Evolutionary conservation across 805 yeast genomes (phyloP).

Genomic region (Candida tibetensis): DNA sequence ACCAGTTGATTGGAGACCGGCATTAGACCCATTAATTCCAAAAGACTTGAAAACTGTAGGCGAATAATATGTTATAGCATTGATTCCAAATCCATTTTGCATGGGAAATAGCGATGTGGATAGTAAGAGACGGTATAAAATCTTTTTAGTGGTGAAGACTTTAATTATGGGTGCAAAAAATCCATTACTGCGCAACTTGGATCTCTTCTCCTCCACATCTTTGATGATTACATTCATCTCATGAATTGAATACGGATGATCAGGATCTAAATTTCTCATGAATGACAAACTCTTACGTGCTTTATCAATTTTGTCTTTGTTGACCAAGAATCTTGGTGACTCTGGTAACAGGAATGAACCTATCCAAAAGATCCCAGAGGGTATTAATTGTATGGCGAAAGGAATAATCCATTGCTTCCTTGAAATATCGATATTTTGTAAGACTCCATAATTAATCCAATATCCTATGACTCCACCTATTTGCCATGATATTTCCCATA

Average conservation of each 20-base stretch:
- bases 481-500: slow-evolving; percentile 51
- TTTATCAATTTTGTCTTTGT: slow-evolving; percentile 30
- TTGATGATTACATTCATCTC: slow-evolving; percentile 31
- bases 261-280: slow-evolving; percentile 36
- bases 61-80: slow-evolving; percentile 53
- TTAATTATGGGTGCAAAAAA: slow-evolving; percentile 39
- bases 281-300: slow-evolving; percentile 35
- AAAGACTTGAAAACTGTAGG: slow-evolving; percentile 49
- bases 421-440: slow-evolving; percentile 29
- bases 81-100: slow-evolving; percentile 49
- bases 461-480: slow-evolving; percentile 47
- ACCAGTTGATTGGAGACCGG: slow-evolving; percentile 51
- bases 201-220: slow-evolving; percentile 23
- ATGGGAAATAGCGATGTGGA: slow-evolving; percentile 39
- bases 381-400: slow-evolving; percentile 46
- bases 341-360: slow-evolving; percentile 42
- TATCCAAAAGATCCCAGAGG: slow-evolving; percentile 40
- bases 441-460: slow-evolving; percentile 50
- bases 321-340: slow-evolving; percentile 45
- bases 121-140: slow-evolving; percentile 35
- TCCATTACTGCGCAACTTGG: slow-evolving; percentile 31
- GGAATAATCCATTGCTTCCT: slow-evolving; percentile 48
- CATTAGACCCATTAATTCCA: slow-evolving; percentile 45
- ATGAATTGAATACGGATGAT: slow-evolving; percentile 39
- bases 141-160: slow-evolving; percentile 25